Percentiles rank a stretch among this genome's conserved stretches.
Conservation (phyloP, 2,329 filamentous ascomycete species). For the Pyricularia sp. region DNA sequence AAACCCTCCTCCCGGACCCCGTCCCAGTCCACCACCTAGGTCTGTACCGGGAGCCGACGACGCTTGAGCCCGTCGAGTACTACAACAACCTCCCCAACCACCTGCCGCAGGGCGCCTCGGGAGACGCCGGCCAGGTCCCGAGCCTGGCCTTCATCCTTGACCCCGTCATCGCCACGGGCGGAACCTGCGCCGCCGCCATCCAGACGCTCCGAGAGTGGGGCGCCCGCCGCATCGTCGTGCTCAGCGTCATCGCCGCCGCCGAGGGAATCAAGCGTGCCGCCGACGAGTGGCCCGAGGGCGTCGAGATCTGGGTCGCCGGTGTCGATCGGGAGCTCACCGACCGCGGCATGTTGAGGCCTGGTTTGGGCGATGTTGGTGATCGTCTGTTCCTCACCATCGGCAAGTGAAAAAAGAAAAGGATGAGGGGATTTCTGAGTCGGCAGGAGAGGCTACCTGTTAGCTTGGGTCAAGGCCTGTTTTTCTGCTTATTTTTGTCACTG, state of each 20-base stretch:
- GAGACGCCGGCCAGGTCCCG: constrained; percentile 23
- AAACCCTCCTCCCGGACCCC: constrained; percentile 65
- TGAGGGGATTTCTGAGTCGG: background rate
- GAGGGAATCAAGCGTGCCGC: constrained; percentile 62
- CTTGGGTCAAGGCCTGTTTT: background rate
- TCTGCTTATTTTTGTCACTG: background rate
- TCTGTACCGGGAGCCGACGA: constrained; percentile 80
- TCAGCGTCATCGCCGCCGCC: constrained; percentile 60
- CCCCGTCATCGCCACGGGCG: constrained; percentile 86
- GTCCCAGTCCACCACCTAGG: constrained; percentile 88
- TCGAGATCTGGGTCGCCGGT: constrained; percentile 71
- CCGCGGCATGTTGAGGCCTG: constrained; percentile 83
- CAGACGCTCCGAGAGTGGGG: constrained; percentile 86
- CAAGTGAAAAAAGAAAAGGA: constrained; percentile 39
- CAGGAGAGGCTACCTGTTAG: background rate
- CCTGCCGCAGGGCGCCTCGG: constrained; percentile 22
- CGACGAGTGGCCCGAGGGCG: constrained; percentile 61
- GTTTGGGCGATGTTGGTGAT: constrained; percentile 83
- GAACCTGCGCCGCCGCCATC: constrained; percentile 79
- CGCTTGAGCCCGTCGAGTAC: constrained; percentile 85
- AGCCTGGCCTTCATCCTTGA: constrained; percentile 73
- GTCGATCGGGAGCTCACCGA: constrained; percentile 62
- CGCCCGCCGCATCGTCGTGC: constrained; percentile 64
- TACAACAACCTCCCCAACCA: constrained; percentile 93
- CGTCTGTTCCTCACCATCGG: constrained; percentile 79